Base-by-base conservation (phyloP, 352 stramenopile genomes). In the Phytophthora boehmeriae region DNA sequence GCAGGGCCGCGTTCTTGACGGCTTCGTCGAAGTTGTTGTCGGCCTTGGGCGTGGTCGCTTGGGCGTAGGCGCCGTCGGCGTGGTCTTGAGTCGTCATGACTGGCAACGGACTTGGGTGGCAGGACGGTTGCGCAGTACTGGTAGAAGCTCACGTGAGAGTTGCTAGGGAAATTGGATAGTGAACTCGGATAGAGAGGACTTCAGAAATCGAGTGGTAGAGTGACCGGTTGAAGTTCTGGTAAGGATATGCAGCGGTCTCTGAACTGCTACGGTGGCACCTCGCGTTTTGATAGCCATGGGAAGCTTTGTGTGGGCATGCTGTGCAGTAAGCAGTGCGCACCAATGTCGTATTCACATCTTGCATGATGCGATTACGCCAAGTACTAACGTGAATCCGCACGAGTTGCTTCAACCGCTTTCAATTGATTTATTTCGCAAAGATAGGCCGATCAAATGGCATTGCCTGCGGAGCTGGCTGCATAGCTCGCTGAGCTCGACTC, bases 341-440 rank as follows among this genome's bases (percentile, higher is more conserved):
- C 25, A 39, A 39, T 11, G 4, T 39, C 9, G 9, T n/a, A 16
- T 49, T n/a, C 49, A 56, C 20, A 47, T 47, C 49, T 38, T 30
- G 23, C 34, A 17, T 8, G 49, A 56, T 46, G 54, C 43, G 43
- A 62, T 62, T 62, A 62, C 54, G 54, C 32, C 54, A 54, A 35
- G 20, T 22, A 48, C 22, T 11, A 36, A 14, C 9, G 32, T 32
- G n/a, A 32, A 34, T 44, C 23, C 47, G 30, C 32, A 22, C 11
- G 38, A 25, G n/a, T 9, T 25, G 23, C 28, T 42, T 54, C 47
- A 38, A 41, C 9, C 11, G 9, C 32, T 16, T 38, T 38, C 19
- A 62, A 25, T 62, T 62, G 54, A 62, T 62, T 62, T 62, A 54
- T 54, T 61, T 54, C 32, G n/a, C 54, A 61, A 48, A 61, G 43